A percentile compares a stretch with the other conserved stretches of the same genome.
phyloP scores from a whole-genome alignment of 257 asterid species.

The Gentiana macrophylla region DNA sequence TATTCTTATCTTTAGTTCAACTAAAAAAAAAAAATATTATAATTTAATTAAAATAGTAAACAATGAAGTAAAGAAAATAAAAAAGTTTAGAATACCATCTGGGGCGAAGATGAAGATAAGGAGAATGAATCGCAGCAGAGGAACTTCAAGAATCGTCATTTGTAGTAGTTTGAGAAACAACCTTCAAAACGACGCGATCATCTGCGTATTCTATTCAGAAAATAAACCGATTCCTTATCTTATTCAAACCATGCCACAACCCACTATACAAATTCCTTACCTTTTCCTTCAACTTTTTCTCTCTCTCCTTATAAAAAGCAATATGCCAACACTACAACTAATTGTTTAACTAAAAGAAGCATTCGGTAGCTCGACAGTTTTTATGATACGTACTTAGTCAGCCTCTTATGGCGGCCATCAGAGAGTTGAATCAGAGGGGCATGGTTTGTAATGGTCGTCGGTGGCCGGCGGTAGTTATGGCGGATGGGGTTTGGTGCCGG shows the following conservation, averaged over 20 bases:
- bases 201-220: background rate
- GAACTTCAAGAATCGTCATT: slow-evolving; percentile 36
- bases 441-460: no score
- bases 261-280: slow-evolving; percentile 15
- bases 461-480: no score
- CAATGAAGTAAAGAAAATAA: slow-evolving; percentile 8
- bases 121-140: slow-evolving; percentile 9
- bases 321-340: background rate
- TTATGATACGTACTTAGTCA: slow-evolving; percentile 1
- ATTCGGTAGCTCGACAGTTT: background rate
- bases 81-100: slow-evolving; percentile 24
- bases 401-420: background rate
- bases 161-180: slow-evolving; percentile 5
- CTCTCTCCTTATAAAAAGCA: background rate
- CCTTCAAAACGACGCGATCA: slow-evolving; percentile 12
- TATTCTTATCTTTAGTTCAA: slow-evolving; percentile 1
- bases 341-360: background rate
- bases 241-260: slow-evolving; percentile 26
- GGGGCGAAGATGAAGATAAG: slow-evolving; percentile 15
- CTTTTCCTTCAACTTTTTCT: background rate
- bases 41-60: background rate
- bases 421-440: no score
- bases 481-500: no score
- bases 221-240: slow-evolving; percentile 10
- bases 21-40: background rate